A percentile compares a stretch with the other conserved stretches of the same genome.
Conservation (phyloP, 2,329 filamentous ascomycete species). For the Harringtonia lauricola region DNA sequence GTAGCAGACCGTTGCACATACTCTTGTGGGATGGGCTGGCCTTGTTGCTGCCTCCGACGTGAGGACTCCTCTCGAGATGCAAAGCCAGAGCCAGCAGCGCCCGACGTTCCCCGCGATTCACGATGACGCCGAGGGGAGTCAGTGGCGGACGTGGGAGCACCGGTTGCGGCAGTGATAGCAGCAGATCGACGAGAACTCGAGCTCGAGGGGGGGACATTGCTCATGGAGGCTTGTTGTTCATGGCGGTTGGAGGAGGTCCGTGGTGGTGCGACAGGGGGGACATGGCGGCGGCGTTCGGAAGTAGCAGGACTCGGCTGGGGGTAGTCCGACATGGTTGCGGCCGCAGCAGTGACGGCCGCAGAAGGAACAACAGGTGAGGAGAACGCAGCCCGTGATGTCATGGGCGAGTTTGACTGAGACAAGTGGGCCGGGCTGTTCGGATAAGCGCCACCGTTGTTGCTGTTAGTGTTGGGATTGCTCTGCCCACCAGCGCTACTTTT, state of each 20-base stretch:
- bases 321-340: constrained; percentile 22
- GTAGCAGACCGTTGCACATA: constrained; percentile 18
- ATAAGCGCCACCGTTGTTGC: constrained; percentile 17
- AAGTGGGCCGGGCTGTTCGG: constrained; percentile 7
- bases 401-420: constrained; percentile 27
- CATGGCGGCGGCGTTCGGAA: constrained; percentile 42
- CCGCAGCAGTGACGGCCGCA: constrained; percentile 19
- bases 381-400: constrained; percentile 36
- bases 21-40: constrained; percentile 19
- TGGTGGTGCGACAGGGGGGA: constrained; percentile 61
- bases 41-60: constrained; percentile 26
- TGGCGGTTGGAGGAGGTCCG: constrained; percentile 68
- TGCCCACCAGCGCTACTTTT: constrained; percentile 39
- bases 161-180: not conserved
- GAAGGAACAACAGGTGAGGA: constrained; percentile 27
- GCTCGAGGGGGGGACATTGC: not conserved
- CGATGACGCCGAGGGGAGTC: constrained; percentile 29
- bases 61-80: constrained; percentile 25
- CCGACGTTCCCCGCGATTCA: constrained; percentile 16
- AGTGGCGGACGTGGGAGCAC: not conserved
- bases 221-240: constrained; percentile 17
- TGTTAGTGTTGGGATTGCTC: constrained; percentile 10
- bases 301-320: constrained; percentile 20
- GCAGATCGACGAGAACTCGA: constrained; percentile 29
- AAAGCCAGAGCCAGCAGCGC: not conserved